A percentile compares a stretch with the other conserved stretches of the same genome.
phyloP scores from a whole-genome alignment of 1,139 yeast species.

The Geotrichum europaeum region DNA sequence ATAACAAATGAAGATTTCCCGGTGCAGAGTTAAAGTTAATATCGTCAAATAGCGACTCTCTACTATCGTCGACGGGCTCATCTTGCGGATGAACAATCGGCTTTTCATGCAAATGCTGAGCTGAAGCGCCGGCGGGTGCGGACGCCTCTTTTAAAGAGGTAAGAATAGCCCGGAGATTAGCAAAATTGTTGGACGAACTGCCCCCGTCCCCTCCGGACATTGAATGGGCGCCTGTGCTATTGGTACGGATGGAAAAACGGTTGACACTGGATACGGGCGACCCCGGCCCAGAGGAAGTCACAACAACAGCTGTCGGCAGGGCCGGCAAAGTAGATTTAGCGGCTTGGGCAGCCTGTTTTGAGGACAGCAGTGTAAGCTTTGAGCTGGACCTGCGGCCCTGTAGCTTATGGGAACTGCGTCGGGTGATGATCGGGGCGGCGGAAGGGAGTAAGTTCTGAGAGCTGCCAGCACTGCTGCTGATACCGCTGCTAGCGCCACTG shows the following conservation, averaged over 20 bases:
- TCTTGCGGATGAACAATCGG: constrained; percentile 1
- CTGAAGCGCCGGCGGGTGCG: background rate
- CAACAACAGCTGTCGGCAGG: background rate
- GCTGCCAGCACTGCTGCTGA: background rate
- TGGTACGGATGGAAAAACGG: constrained; percentile 8
- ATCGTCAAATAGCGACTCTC: constrained; percentile 26
- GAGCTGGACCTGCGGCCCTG: constrained; percentile 3
- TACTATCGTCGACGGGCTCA: constrained; percentile 13
- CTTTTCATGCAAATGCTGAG: background rate
- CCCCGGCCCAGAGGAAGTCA: constrained; percentile 2
- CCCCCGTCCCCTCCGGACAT: background rate
- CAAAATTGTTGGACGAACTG: background rate
- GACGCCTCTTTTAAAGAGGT: background rate
- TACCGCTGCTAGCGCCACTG: background rate
- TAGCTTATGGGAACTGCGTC: background rate
- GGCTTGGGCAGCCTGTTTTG: background rate
- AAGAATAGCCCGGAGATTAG: background rate
- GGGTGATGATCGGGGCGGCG: background rate
- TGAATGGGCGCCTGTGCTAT: constrained; percentile 6
- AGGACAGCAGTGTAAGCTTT: background rate
- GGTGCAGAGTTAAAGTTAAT: constrained; percentile 31
- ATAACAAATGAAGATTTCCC: constrained; percentile 36
- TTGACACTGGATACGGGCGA: constrained; percentile 8
- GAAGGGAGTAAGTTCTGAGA: background rate
- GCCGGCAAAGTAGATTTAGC: constrained; percentile 1